Evolutionary conservation across 108 stramenopile species (phyloP), one percentile per base, ranked within the genome.

Genomic region (Skeletonema marinoi): DNA sequence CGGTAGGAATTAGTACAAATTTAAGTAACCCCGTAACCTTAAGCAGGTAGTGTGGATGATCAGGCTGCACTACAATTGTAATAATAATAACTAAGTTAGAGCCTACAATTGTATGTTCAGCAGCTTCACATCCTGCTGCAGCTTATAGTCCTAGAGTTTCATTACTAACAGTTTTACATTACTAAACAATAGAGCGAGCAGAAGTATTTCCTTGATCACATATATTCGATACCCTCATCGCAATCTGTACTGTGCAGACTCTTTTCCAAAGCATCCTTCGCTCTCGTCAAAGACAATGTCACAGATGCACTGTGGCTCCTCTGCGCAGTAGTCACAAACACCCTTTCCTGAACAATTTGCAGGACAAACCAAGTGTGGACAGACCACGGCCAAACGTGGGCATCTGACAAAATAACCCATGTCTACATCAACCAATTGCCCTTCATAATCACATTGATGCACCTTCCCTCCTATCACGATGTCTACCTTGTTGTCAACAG

Each of bases 271-370:
- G 64, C 83, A 84, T 2, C 70, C 79, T 60, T 80, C 65, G n/a
- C 75, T 73, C 29, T 77, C 36, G 58, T 84, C 75, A 61, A 72
- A 71, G 8, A 75, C 69, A 51, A 80, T 54, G 30, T 84, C 76
- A 44, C 80, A 84, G n/a, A 81, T 44, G 56, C 83, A 81, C 5
- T 21, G 12, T 13, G 83, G 83, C 4, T 77, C 39, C 8, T 81
- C 80, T n/a, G 30, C 41, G 64, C 75, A 80, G 46, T 81, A 77
- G 77, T 77, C 83, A 36, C 83, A 84, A 1, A 80, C 78, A 25
- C 83, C 83, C 46, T 72, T 84, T 41, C 83, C 83, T 2, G 80
- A 75, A 68, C 83, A 84, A 61, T 84, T 77, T 21, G 77, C 69
- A 32, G 75, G 79, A 30, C 83, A 84, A 4, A 84, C 75, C 11